These are phyloP conservation scores for Lachancea sp. DNA, from an alignment of 805 yeast genomes.

Conservation along the genomic window DNA sequence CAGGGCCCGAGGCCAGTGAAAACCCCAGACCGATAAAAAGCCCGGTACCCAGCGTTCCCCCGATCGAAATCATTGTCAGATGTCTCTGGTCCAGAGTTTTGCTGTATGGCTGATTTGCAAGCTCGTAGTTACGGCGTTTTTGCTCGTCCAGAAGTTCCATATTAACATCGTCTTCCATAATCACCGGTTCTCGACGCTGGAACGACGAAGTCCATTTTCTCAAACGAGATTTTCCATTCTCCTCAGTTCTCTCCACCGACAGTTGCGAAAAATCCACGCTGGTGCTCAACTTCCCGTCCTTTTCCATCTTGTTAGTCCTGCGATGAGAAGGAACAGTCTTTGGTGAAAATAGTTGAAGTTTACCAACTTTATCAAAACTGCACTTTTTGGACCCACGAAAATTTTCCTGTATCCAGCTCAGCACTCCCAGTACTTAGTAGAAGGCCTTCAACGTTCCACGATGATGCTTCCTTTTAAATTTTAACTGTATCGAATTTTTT, in stretches of 20 bases:
- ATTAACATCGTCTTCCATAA: neutral
- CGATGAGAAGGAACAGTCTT: neutral
- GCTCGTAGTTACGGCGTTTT: constrained; percentile 5
- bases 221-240: constrained; percentile 5
- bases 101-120: constrained; percentile 18
- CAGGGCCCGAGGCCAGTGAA: constrained; percentile 25
- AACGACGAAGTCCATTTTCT: constrained; percentile 1
- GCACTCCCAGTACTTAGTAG: neutral
- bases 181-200: constrained; percentile 1
- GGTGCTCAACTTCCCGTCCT: neutral
- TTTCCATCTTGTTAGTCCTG: neutral
- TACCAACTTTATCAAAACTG: no score
- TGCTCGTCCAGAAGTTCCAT: constrained; percentile 2
- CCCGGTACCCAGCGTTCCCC: constrained; percentile 31
- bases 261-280: neutral
- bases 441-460: no score
- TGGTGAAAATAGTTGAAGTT: no score
- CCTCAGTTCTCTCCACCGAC: neutral
- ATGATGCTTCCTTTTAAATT: no score
- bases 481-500: neutral
- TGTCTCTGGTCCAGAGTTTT: constrained; percentile 23
- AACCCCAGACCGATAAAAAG: constrained; percentile 27
- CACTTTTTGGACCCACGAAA: no score
- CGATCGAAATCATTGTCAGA: constrained; percentile 29
- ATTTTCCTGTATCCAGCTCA: neutral